These are phyloP conservation scores for Albifimbria verrucaria DNA, from an alignment of 2,329 filamentous ascomycete genomes.

Conservation along the genomic window DNA sequence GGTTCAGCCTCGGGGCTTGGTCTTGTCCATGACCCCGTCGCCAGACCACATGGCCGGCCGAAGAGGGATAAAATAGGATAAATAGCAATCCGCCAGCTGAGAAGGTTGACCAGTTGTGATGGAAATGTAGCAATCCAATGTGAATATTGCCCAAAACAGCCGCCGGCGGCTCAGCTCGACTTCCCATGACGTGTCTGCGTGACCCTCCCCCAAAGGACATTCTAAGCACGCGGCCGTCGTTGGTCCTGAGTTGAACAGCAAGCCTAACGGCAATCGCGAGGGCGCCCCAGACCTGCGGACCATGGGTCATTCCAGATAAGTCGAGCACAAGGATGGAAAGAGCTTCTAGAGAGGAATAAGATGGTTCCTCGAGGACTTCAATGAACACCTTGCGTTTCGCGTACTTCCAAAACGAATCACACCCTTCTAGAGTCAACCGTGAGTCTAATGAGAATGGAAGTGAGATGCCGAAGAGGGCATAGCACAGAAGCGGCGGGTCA, in stretches of 20 bases:
- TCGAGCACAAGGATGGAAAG: slow-evolving; percentile 5
- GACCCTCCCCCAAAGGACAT: not conserved
- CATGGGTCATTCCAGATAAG: slow-evolving; percentile 10
- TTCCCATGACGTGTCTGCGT: not conserved
- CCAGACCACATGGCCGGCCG: not conserved
- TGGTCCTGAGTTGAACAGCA: slow-evolving; percentile 1
- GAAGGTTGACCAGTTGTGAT: slow-evolving; percentile 5
- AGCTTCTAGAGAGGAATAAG: slow-evolving; percentile 6
- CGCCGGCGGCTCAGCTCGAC: not conserved
- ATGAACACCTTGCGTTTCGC: slow-evolving; percentile 5
- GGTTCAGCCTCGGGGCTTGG: not conserved
- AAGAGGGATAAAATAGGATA: slow-evolving; percentile 1
- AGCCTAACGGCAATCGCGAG: slow-evolving; percentile 6
- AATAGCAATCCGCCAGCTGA: not conserved
- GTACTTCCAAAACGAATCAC: slow-evolving; percentile 10
- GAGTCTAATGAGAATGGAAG: slow-evolving; percentile 6
- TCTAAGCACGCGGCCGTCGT: not conserved
- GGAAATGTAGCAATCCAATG: slow-evolving; percentile 7
- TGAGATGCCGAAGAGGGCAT: slow-evolving; percentile 5
- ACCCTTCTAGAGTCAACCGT: not conserved
- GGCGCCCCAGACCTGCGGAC: slow-evolving; percentile 6
- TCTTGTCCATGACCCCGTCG: not conserved
- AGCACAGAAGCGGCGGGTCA: slow-evolving; percentile 3
- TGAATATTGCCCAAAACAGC: slow-evolving; percentile 9
- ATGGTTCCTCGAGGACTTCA: slow-evolving; percentile 8